Percentiles rank a stretch among this genome's conserved stretches.
Evolutionary conservation across 2,329 filamentous ascomycete genomes (phyloP).

Genomic region (Monascus ruber): DNA sequence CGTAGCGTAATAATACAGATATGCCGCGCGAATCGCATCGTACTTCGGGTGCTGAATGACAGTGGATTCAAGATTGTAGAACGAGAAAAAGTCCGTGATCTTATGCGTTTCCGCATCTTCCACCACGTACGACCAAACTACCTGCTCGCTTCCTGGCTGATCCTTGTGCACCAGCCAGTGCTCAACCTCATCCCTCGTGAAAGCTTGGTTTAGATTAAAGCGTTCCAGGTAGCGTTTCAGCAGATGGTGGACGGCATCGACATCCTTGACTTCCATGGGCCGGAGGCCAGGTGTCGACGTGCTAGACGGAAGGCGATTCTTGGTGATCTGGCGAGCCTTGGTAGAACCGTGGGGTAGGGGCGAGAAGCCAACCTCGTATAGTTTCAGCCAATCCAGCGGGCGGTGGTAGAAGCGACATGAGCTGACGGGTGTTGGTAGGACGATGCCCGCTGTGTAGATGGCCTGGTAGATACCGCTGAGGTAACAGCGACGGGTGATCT

Average conservation of each 20-base stretch:
- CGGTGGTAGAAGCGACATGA: constrained; percentile 95
- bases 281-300: constrained; percentile 67
- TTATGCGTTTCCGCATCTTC: constrained; percentile 60
- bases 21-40: constrained; percentile 73
- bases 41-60: constrained; percentile 75
- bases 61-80: constrained; percentile 88
- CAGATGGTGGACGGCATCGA: constrained; percentile 62
- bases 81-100: constrained; percentile 94
- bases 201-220: constrained; percentile 76
- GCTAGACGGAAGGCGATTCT: constrained; percentile 67
- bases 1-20: constrained; percentile 93
- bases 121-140: constrained; percentile 89
- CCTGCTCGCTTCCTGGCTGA: constrained; percentile 56
- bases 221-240: constrained; percentile 66
- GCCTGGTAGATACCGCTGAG: constrained; percentile 81
- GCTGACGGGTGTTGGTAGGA: constrained; percentile 82
- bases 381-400: constrained; percentile 87
- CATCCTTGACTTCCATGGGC: constrained; percentile 66
- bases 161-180: constrained; percentile 78
- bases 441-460: constrained; percentile 85
- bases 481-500: constrained; percentile 89
- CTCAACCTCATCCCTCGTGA: constrained; percentile 65
- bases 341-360: constrained; percentile 75
- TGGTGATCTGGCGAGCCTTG: constrained; percentile 71
- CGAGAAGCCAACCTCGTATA: constrained; percentile 90